Evolutionary conservation across 2,329 filamentous ascomycete genomes (phyloP), one percentile per base, ranked within the genome.

Genomic region (Cladophialophora yegresii): DNA sequence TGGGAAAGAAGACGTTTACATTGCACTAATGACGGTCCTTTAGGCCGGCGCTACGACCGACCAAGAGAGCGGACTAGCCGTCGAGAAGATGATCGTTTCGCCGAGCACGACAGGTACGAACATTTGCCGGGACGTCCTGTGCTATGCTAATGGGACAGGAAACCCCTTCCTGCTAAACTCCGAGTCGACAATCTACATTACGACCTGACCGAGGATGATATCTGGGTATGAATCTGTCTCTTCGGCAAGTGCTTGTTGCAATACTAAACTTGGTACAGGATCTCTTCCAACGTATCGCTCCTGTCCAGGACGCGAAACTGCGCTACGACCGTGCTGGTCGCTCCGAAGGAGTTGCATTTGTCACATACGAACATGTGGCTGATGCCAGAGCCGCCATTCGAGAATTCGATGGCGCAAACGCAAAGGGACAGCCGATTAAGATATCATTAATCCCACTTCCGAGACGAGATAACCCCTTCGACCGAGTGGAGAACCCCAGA

Each of bases 121-220:
- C 79, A 23, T 22, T 43, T 20, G 33, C 55, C 12, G 22, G 26
- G 36, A 12, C 53, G 16, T 53, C n/a, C 10, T 51, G 33, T 26
- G n/a, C 20, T 26, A 9, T 45, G 32, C 77, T 73, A 61, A 74
- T 69, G 45, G 73, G 22, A 2, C 69, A 85, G 85, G 72, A 82
- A 84, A 40, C 74, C 79, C 32, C 78, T 79, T 62, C 87, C 88
- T 71, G 82, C 87, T 53, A 93, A 91, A 77, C 78, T 97, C 70
- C 88, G 89, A 69, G 89, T 96, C 66, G 91, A 96, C 67, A 96
- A 96, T 75, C 81, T 97, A 63, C 93, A 97, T 77, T 97, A 96
- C 77, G 93, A 97, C 66, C 83, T 97, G 67, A 93, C 89, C 12
- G 87, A 93, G 76, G 87, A 89, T 43, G 93, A 96, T 74, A 83